These are phyloP conservation scores for Plasmodium malariae DNA, from an alignment of 169 alveolate genomes.

Conservation along the genomic window DNA sequence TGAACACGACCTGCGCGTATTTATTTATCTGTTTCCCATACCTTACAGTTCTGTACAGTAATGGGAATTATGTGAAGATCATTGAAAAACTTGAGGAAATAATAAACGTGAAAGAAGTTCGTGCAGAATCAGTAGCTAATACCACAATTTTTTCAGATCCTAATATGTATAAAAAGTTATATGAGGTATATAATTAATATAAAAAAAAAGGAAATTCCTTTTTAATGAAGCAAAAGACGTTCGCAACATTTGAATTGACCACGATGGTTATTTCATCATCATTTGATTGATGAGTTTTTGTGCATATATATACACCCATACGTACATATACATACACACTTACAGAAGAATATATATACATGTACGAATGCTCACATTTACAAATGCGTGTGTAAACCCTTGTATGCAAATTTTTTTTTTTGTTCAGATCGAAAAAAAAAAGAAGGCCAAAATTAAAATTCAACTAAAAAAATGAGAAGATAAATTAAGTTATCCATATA, in stretches of 20 bases:
- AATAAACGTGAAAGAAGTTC: slow-evolving; percentile 22
- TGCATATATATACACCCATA: no score
- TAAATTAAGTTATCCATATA: no score
- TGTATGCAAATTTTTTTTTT: background rate
- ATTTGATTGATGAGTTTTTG: no score
- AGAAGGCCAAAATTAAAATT: background rate
- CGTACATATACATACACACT: no score
- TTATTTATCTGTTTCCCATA: background rate
- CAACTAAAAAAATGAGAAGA: background rate
- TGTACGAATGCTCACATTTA: background rate
- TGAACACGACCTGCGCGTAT: background rate
- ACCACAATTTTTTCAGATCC: slow-evolving; percentile 70
- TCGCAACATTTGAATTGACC: no score
- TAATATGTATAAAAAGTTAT: slow-evolving; percentile 25
- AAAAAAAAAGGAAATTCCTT: no score
- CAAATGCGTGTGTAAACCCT: background rate
- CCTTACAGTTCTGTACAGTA: slow-evolving; percentile 29
- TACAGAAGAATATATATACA: no score
- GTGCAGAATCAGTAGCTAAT: slow-evolving; percentile 8
- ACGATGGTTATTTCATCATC: no score
- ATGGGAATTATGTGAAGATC: slow-evolving; percentile 26
- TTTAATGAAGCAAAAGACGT: no score
- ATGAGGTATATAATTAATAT: no score
- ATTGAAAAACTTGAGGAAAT: slow-evolving; percentile 24
- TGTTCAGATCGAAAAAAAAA: background rate